Evolutionary conservation across 768 basidiomycete genomes (phyloP).

Genomic region (Tylopilus felleus): DNA sequence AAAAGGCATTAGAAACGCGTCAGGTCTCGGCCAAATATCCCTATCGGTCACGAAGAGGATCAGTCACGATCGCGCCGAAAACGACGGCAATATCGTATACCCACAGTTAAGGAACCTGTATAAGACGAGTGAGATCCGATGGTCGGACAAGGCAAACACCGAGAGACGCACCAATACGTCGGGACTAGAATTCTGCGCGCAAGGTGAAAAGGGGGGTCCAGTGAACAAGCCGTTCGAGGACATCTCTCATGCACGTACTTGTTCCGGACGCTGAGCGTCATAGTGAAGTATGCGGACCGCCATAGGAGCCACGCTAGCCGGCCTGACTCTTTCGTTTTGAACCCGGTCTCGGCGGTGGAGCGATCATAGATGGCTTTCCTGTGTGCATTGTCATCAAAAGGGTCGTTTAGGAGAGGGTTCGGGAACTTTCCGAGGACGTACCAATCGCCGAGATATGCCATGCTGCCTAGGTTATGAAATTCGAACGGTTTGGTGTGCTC

Average conservation of each 20-base stretch:
- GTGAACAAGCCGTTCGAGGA: conserved; percentile 10
- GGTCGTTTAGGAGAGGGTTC: conserved; percentile 1
- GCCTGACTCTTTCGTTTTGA: conserved; percentile 60
- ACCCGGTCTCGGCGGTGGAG: conserved; percentile 44
- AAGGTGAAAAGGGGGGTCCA: conserved; percentile 7
- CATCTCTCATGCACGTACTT: conserved; percentile 42
- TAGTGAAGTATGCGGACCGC: conserved; percentile 79
- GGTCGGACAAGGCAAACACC: conserved; percentile 6
- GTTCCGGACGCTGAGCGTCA: conserved; percentile 69
- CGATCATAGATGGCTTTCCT: conserved; percentile 81
- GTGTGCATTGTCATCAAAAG: conserved; percentile 5
- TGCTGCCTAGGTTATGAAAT: conserved; percentile 69
- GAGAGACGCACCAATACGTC: conserved; percentile 52
- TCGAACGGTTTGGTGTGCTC: conserved; percentile 52
- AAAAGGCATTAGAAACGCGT: conserved; percentile 52
- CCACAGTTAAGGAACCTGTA: conserved; percentile 67
- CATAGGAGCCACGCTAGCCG: conserved; percentile 75
- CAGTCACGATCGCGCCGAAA: conserved; percentile 10
- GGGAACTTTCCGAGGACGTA: conserved; percentile 27
- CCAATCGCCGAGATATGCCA: conserved; percentile 83
- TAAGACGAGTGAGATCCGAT: conserved; percentile 13
- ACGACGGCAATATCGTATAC: conserved; percentile 19
- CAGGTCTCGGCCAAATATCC: conserved; percentile 75
- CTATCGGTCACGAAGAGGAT: conserved; percentile 31
- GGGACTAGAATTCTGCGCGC: conserved; percentile 58